Percentiles rank a stretch among this genome's conserved stretches.
Evolutionary conservation across 2,329 filamentous ascomycete species (phyloP).

Genomic region (Microdochium trichocladiopsis): DNA sequence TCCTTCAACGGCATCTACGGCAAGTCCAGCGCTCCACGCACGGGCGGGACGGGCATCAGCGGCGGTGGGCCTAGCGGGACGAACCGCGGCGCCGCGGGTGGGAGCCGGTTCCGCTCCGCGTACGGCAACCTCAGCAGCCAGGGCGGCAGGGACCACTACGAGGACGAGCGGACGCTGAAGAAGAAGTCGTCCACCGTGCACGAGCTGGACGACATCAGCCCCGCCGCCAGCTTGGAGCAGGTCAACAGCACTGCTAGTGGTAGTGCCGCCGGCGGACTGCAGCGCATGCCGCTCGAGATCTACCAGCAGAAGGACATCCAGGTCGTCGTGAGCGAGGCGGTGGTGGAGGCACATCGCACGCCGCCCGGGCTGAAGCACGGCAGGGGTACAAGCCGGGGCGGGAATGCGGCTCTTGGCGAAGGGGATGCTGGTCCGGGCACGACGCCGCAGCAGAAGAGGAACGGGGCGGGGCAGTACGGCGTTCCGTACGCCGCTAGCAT

Average conservation of each 20-base stretch:
- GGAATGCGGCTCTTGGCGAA: no score
- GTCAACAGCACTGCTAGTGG: conserved; percentile 21
- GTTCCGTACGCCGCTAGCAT: no score
- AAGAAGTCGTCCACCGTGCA: neutral
- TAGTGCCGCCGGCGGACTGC: no score
- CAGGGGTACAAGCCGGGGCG: no score
- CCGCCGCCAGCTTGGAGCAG: conserved; percentile 27
- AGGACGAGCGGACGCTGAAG: neutral
- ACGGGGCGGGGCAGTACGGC: no score
- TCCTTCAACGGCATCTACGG: conserved; percentile 18
- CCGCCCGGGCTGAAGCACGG: no score
- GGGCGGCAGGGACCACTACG: neutral
- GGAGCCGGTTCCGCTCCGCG: conserved; percentile 13
- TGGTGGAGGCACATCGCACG: no score
- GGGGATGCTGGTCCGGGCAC: no score
- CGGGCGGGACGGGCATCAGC: neutral
- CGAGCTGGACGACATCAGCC: conserved; percentile 15
- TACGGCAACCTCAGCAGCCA: conserved; percentile 12
- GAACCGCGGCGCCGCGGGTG: no score
- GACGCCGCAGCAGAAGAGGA: no score
- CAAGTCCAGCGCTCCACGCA: conserved; percentile 16
- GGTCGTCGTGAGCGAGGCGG: conserved; percentile 6
- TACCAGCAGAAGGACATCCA: conserved; percentile 26
- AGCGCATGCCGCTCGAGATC: no score
- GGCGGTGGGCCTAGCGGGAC: no score